phyloP scores from a whole-genome alignment of 306 rosid genomes.

The Lathyrus oleraceus region DNA sequence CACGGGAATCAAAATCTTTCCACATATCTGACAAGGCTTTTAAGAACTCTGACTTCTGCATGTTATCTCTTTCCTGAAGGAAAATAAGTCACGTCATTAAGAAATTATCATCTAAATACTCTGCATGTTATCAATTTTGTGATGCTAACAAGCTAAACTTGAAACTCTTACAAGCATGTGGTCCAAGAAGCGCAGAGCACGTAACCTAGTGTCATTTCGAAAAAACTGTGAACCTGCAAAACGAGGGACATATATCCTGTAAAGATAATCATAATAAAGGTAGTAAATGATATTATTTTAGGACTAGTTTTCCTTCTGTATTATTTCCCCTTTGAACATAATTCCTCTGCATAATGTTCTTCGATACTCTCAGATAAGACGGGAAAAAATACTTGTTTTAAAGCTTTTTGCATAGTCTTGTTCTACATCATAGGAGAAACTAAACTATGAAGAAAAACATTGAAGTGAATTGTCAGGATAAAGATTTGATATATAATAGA shows the following conservation, averaged over 20 bases:
- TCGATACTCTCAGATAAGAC: neutral
- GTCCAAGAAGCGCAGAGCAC: slow-evolving; percentile 98
- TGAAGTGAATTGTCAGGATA: neutral
- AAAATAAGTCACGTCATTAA: slow-evolving; percentile 30
- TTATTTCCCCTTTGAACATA: slow-evolving; percentile 7
- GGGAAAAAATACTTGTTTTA: neutral
- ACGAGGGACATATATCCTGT: slow-evolving; percentile 26
- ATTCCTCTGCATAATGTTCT: neutral
- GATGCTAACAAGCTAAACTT: slow-evolving; percentile 38
- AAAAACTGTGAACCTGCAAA: slow-evolving; percentile 90
- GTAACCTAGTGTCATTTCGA: slow-evolving; percentile 90
- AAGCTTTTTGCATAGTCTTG: neutral
- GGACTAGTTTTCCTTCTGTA: neutral
- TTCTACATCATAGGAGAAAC: neutral
- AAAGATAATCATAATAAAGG: neutral
- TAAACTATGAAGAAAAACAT: neutral
- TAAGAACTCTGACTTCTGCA: slow-evolving; percentile 96
- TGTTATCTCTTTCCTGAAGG: slow-evolving; percentile 96
- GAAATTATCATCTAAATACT: slow-evolving; percentile 28
- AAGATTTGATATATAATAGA: neutral
- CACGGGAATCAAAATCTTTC: slow-evolving; percentile 98
- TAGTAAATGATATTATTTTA: neutral
- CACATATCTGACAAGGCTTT: slow-evolving; percentile 97
- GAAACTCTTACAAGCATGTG: slow-evolving; percentile 92
- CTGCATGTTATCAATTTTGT: slow-evolving; percentile 11